Evolutionary conservation across 305 asterid species (phyloP).

Genomic region (Solanum hybrid): DNA sequence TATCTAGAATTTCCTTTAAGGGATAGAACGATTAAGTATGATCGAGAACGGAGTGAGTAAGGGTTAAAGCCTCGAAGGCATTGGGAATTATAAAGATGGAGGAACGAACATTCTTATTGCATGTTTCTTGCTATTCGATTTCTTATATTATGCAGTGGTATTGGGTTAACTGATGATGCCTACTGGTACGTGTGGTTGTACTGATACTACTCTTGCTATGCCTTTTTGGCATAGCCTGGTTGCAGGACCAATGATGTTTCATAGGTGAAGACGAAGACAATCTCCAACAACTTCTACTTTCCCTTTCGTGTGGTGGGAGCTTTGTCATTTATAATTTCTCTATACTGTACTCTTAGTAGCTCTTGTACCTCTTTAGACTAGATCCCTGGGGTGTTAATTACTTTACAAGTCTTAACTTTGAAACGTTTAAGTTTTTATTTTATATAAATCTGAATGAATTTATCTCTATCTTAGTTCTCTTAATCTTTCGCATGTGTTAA

Average conservation of each 20-base stretch:
- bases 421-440: background rate
- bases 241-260: background rate
- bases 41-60: background rate
- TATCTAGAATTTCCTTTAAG: background rate
- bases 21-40: background rate
- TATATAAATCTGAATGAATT: background rate
- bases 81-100: too few species aligned
- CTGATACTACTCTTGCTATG: background rate
- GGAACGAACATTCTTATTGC: background rate
- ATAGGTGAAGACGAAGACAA: background rate
- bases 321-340: too few species aligned
- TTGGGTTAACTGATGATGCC: background rate
- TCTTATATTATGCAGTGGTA: background rate
- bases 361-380: background rate
- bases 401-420: background rate
- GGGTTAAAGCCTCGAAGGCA: background rate
- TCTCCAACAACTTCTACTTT: background rate
- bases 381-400: background rate
- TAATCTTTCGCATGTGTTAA: background rate
- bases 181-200: background rate
- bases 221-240: background rate
- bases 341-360: background rate
- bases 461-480: background rate
- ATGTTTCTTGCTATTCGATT: background rate
- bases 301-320: background rate